Percentiles rank a stretch among this genome's conserved stretches.
phyloP scores from a whole-genome alignment of 1,284 basidiomycete genomes.

The Neonothopanus nambi region DNA sequence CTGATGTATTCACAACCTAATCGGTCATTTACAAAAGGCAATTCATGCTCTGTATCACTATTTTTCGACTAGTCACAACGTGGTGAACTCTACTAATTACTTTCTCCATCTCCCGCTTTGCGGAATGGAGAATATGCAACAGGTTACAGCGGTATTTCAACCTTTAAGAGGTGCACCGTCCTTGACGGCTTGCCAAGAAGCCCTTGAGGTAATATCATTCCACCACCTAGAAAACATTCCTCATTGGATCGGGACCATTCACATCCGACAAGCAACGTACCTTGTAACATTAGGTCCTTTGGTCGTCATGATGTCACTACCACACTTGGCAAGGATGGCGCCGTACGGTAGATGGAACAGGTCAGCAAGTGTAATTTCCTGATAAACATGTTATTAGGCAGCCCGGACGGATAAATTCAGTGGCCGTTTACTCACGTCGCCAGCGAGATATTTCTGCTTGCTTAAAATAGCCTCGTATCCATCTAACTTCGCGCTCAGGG shows the following conservation, averaged over 20 bases:
- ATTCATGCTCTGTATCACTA: too few species aligned
- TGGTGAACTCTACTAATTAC: too few species aligned
- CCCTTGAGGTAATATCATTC: constrained; percentile 33
- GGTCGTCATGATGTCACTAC: constrained; percentile 26
- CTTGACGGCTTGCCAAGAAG: constrained; percentile 39
- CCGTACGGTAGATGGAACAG: constrained; percentile 36
- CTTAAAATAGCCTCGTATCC: constrained; percentile 52
- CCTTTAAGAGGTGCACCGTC: constrained; percentile 21
- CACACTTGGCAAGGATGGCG: constrained; percentile 24
- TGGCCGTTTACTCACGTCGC: constrained; percentile 37
- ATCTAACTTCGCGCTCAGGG: constrained; percentile 39
- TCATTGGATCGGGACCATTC: not conserved
- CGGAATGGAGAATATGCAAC: too few species aligned
- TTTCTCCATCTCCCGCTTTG: too few species aligned
- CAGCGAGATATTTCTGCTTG: constrained; percentile 54
- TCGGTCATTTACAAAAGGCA: too few species aligned
- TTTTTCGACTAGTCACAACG: too few species aligned
- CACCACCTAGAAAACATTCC: constrained; percentile 33
- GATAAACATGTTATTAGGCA: not conserved
- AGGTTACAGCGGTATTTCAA: too few species aligned
- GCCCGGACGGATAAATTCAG: not conserved
- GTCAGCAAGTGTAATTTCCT: constrained; percentile 37
- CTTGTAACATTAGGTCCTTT: constrained; percentile 33
- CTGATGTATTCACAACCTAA: too few species aligned
- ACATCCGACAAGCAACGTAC: constrained; percentile 16